Conservation (phyloP, 2,329 filamentous ascomycete species). For the Ophiostoma fasciatum region DNA sequence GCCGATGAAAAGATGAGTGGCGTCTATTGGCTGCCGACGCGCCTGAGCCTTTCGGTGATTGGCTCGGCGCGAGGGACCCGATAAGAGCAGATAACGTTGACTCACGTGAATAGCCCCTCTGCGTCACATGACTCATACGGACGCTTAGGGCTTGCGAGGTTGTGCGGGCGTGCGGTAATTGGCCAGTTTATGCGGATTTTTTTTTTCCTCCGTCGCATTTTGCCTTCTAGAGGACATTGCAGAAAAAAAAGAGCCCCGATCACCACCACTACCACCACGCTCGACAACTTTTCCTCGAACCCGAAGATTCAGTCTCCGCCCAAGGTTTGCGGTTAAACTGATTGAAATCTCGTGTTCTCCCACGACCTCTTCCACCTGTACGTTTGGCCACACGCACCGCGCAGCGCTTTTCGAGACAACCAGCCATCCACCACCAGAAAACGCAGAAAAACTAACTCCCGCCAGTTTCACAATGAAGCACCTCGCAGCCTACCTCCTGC, state of each 20-base stretch:
- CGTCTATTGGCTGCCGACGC: too few species aligned
- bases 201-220: slow-evolving; percentile 3
- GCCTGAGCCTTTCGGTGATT: too few species aligned
- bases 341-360: slow-evolving; percentile 95
- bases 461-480: slow-evolving; percentile 79
- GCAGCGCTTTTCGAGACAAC: too few species aligned
- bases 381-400: too few species aligned
- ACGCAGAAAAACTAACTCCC: slow-evolving; percentile 1
- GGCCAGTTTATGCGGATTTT: too few species aligned
- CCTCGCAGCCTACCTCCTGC: slow-evolving; percentile 97
- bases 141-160: slow-evolving; percentile 1
- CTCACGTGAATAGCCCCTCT: too few species aligned
- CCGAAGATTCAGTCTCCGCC: slow-evolving; percentile 99
- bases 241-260: background rate
- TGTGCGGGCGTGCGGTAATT: slow-evolving; percentile 1
- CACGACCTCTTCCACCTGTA: slow-evolving; percentile 19
- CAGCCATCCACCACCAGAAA: too few species aligned
- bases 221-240: slow-evolving; percentile 6
- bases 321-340: slow-evolving; percentile 89
- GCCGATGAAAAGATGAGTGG: too few species aligned
- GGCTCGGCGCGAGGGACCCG: too few species aligned
- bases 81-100: too few species aligned
- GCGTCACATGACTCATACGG: background rate
- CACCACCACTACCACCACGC: slow-evolving; percentile 4
- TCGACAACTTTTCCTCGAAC: slow-evolving; percentile 40